Base-by-base conservation (phyloP, 768 basidiomycete genomes). In the Lepiota venenata region DNA sequence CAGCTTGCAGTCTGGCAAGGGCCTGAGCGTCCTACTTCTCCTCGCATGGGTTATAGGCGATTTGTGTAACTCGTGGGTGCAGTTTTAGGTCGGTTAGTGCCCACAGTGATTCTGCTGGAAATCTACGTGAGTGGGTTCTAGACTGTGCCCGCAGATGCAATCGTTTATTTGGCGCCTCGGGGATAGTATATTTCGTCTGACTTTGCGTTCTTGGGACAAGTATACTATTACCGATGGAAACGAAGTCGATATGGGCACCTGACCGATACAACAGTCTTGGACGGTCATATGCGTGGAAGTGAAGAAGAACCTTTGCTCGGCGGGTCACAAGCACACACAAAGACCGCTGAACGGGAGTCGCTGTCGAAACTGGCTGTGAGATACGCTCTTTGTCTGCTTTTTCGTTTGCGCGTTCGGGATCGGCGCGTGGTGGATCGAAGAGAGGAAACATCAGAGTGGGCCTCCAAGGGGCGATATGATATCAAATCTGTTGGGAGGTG, bases 171-270 rank as follows among this genome's bases (percentile, higher is more conserved):
- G 22, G 41, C 52, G 59, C 48, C 32, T 45, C 56, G 11, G 56
- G 20, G 41, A 54, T 66, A 97, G 93, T 97, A 96, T 66, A 78
- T 87, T 6, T 52, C 88, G 35, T 98, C 95, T 74, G 96, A 98
- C 70, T 52, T 83, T 42, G 80, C 78, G 58, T 72, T 98, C 43
- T 72, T 98, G 51, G 70, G 78, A 54, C 95, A 98, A 72, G 85
- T 96, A 50, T 95, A 91, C 69, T 95, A 91, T 72, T 98, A 98
- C 70, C 88, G 91, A 20, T 81, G 84, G 78, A 82, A 75, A 59
- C 67, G 74, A 60, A 54, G 56, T 48, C 61, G 63, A 32, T 32
- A 10, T 46, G 46, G 48, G 50, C 48, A 11, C 32, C 16, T 43
- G 29, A 22, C 46, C 46, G 3, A 55, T 48, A 8, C 32, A 4